phyloP scores from a whole-genome alignment of 2,329 filamentous ascomycete genomes.

The Pseudogymnoascus sp. region DNA sequence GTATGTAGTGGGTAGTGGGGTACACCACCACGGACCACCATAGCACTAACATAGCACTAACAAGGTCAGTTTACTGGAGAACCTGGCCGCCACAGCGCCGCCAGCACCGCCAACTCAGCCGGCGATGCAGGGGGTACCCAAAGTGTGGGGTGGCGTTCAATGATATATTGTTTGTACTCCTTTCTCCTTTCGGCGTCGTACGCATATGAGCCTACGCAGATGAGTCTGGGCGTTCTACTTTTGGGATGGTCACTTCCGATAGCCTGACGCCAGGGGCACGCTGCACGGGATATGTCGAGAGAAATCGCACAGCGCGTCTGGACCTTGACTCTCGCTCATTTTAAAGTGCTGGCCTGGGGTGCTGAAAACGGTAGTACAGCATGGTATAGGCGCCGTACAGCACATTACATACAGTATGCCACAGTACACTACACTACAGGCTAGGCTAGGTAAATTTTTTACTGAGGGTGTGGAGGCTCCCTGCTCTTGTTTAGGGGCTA shows the following conservation, averaged over 20 bases:
- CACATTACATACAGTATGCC: too few species aligned
- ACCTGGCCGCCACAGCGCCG: background rate
- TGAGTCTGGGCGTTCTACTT: background rate
- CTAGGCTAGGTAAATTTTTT: background rate
- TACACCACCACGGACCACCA: background rate
- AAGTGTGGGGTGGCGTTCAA: conserved; percentile 1
- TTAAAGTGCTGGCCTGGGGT: background rate
- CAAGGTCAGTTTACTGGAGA: background rate
- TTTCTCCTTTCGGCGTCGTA: background rate
- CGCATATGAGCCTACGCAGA: background rate
- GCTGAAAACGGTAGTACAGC: background rate
- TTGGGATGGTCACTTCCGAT: background rate
- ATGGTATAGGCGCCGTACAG: background rate
- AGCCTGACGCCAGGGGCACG: background rate
- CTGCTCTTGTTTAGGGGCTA: background rate
- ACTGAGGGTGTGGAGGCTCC: background rate
- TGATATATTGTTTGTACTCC: conserved; percentile 1
- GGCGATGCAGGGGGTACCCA: background rate
- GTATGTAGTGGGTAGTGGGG: background rate
- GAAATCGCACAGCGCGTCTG: background rate
- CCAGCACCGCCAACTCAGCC: background rate
- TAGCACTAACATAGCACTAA: background rate
- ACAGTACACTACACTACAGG: background rate
- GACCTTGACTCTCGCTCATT: background rate
- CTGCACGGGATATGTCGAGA: background rate